These are phyloP conservation scores for Biancaea sappan DNA, from an alignment of 306 rosid genomes.

Conservation along the genomic window DNA sequence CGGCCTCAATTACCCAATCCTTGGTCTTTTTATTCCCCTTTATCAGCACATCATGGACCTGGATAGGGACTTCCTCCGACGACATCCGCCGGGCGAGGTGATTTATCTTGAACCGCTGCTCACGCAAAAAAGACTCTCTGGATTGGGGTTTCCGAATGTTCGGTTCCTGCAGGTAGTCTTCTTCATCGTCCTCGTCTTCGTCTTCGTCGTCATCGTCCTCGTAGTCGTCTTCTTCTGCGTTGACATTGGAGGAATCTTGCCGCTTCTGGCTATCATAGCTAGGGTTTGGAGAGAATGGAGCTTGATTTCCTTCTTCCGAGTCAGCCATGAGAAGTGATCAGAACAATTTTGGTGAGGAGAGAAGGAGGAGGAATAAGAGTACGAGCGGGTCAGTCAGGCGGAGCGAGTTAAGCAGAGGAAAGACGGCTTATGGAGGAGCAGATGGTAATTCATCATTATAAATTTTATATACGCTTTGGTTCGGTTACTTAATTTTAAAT, in stretches of 20 bases:
- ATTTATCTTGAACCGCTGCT: conserved; percentile 56
- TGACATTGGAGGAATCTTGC: conserved; percentile 42
- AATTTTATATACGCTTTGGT: too few species aligned
- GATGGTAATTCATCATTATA: background rate
- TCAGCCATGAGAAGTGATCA: conserved; percentile 46
- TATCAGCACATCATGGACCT: conserved; percentile 85
- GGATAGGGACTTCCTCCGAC: conserved; percentile 65
- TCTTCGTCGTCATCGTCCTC: conserved; percentile 37
- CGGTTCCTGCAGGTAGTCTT: conserved; percentile 38
- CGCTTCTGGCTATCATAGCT: conserved; percentile 37
- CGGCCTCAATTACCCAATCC: conserved; percentile 82
- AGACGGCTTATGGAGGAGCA: background rate
- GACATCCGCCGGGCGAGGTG: conserved; percentile 59
- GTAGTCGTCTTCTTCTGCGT: conserved; percentile 40
- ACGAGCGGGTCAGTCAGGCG: conserved; percentile 12
- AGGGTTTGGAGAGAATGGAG: conserved; percentile 45
- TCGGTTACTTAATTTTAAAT: too few species aligned
- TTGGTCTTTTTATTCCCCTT: conserved; percentile 84
- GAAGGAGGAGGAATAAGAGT: background rate
- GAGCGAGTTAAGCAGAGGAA: background rate
- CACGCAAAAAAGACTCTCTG: conserved; percentile 45
- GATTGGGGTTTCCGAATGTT: conserved; percentile 38
- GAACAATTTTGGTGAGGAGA: conserved; percentile 2
- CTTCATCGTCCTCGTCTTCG: conserved; percentile 36
- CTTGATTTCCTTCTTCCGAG: conserved; percentile 40